Percentiles rank a stretch among this genome's conserved stretches.
phyloP scores from a whole-genome alignment of 352 stramenopile species.

The Globisporangium okanoganense region DNA sequence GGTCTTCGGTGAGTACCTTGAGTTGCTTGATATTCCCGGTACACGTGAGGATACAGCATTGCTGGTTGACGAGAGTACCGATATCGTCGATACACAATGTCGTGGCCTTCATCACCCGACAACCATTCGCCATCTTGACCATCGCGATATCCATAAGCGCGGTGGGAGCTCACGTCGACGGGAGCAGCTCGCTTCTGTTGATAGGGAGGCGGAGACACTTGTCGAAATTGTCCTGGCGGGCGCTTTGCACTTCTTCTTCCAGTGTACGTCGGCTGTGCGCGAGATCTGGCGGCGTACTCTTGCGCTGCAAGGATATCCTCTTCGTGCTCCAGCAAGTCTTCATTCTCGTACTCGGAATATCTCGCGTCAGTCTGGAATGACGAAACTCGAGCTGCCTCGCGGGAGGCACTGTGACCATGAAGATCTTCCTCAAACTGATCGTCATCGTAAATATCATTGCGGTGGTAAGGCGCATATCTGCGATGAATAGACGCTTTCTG shows the following conservation, averaged over 20 bases:
- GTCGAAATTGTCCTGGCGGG: background rate
- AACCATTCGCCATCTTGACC: constrained; percentile 11
- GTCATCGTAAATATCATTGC: background rate
- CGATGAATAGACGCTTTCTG: background rate
- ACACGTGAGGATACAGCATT: constrained; percentile 4
- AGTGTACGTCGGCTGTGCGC: background rate
- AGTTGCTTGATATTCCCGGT: background rate
- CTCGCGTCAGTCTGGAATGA: constrained; percentile 1
- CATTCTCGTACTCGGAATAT: constrained; percentile 6
- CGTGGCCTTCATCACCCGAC: constrained; percentile 10
- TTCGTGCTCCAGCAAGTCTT: constrained; percentile 13
- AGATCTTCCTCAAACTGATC: background rate
- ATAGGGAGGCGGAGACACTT: constrained; percentile 6
- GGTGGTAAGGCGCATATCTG: constrained; percentile 7
- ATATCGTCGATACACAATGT: constrained; percentile 12
- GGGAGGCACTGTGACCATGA: background rate
- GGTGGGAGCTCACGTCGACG: background rate
- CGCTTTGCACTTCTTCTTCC: background rate
- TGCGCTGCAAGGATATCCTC: constrained; percentile 10
- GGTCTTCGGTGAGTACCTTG: background rate
- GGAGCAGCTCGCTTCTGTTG: constrained; percentile 1
- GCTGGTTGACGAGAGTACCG: constrained; percentile 8
- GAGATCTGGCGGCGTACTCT: constrained; percentile 5
- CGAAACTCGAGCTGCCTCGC: background rate
- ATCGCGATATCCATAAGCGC: constrained; percentile 6